phyloP scores from a whole-genome alignment of 495 filamentous ascomycete species.

The Podospora tetraspora region DNA sequence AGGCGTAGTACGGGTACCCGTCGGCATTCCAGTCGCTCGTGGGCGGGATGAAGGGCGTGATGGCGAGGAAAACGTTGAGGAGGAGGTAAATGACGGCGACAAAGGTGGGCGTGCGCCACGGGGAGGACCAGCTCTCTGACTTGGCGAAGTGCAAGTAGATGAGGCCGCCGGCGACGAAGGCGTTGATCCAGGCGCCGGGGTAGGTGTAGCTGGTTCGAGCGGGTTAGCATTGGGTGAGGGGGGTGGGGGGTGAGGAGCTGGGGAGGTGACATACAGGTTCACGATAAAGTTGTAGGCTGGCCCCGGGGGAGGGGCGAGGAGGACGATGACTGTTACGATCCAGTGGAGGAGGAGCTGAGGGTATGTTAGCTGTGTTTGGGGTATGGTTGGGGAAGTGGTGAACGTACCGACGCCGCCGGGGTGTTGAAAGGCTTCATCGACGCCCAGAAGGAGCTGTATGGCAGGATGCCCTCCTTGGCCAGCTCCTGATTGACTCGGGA shows the following conservation, averaged over 20 bases:
- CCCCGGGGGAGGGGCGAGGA: conserved; percentile 45
- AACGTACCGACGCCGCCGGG: conserved; percentile 41
- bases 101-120: conserved; percentile 41
- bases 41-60: conserved; percentile 48
- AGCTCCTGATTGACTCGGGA: conserved; percentile 66
- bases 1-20: conserved; percentile 47
- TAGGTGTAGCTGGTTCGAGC: conserved; percentile 37
- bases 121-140: conserved; percentile 41
- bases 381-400: not conserved
- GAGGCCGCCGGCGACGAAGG: conserved; percentile 44
- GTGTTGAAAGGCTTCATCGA: conserved; percentile 30
- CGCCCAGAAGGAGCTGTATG: conserved; percentile 50
- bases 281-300: conserved; percentile 44
- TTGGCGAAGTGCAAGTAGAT: conserved; percentile 44
- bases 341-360: conserved; percentile 47
- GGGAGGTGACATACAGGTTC: conserved; percentile 33
- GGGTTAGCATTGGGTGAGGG: conserved; percentile 3
- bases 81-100: conserved; percentile 41
- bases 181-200: conserved; percentile 49
- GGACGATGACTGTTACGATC: conserved; percentile 45
- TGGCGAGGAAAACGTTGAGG: conserved; percentile 46
- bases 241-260: too few species aligned
- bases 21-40: conserved; percentile 47
- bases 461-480: conserved; percentile 61
- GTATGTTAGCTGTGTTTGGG: not conserved